Evolutionary conservation across 2,329 filamentous ascomycete genomes (phyloP).

Genomic region (Penicillium sp.): DNA sequence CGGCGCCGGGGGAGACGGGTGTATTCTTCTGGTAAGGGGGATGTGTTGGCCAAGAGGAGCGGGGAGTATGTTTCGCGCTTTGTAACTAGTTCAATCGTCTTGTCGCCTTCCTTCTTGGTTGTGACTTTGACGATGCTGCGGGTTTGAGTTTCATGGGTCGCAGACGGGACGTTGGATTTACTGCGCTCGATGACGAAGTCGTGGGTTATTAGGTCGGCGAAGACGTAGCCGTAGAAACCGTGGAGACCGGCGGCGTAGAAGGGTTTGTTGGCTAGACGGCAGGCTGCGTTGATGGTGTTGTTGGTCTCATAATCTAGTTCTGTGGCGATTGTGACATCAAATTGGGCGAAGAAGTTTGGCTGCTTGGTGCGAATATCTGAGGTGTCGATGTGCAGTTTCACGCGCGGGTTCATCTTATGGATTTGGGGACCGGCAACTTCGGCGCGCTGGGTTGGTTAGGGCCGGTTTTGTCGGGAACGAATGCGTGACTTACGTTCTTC

Average conservation of each 20-base stretch:
- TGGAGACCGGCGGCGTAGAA: constrained; percentile 89
- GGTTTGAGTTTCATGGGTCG: constrained; percentile 69
- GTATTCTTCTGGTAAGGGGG: constrained; percentile 68
- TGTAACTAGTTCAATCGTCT: constrained; percentile 78
- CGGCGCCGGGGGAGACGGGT: constrained; percentile 66
- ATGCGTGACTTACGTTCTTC: constrained; percentile 57
- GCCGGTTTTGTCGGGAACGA: constrained; percentile 8
- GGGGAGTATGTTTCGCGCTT: constrained; percentile 91
- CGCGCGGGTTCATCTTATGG: constrained; percentile 84
- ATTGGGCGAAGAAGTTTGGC: constrained; percentile 71
- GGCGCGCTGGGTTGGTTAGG: constrained; percentile 59
- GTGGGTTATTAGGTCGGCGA: constrained; percentile 87
- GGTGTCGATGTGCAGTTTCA: constrained; percentile 69
- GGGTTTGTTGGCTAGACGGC: constrained; percentile 70
- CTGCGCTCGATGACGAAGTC: constrained; percentile 85
- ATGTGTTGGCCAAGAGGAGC: constrained; percentile 78
- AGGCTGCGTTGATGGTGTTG: constrained; percentile 79
- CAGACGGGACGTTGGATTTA: constrained; percentile 67
- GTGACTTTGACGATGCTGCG: constrained; percentile 70
- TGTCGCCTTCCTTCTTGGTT: constrained; percentile 67
- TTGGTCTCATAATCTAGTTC: constrained; percentile 75
- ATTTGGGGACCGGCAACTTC: constrained; percentile 75
- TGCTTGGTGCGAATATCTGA: constrained; percentile 65
- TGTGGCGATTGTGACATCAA: constrained; percentile 85
- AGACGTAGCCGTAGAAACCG: constrained; percentile 92